Base-by-base conservation (phyloP, 2,329 filamentous ascomycete genomes). In the Arthroderma sp. region DNA sequence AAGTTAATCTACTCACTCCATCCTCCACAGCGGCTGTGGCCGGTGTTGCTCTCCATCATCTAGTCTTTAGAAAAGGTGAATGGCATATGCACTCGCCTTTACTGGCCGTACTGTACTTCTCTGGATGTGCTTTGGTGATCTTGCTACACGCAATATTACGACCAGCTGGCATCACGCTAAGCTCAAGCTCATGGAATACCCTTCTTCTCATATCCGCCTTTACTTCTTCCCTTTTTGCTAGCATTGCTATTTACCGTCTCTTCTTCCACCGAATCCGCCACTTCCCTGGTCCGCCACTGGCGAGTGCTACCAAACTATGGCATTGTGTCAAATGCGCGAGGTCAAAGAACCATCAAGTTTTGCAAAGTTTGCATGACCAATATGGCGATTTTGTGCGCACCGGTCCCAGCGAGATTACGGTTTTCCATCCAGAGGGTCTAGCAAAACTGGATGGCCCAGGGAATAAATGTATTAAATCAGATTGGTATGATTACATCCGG, bases 401-500 rank as follows among this genome's bases (percentile, higher is more conserved):
- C 11, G 42, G 42, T 3, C 42, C 42, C 15, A 29, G 27, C 15
- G 36, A 44, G 22, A 27, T 33, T 15, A 33, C 32, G 10, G 11
- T 42, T 4, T 27, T 44, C 32, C 28, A 41, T 38, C 38, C 43
- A 6, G 37, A 32, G 9, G 43, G 31, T 10, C 15, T 41, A 5
- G 11, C 30, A 10, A 45, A 33, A 6, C 22, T 45, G 15, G 22
- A 41, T 27, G 30, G 38, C 7, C 29, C 30, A 7, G 31, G 33
- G 28, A 29, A 30, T 29, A 57, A 57, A 49, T 69, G 65, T 31
- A 52, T 47, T 11, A 72, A 72, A 47, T 53, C 52, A 1, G 50
- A 57, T 0, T 71, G 61, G 60, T 72, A 73, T 49, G 60, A 62
- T 27, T 42, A 45, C 29, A 58, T 53, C 8, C 40, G 40, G n/a